phyloP scores from a whole-genome alignment of 768 basidiomycete genomes.

The Amanita rubescens region DNA sequence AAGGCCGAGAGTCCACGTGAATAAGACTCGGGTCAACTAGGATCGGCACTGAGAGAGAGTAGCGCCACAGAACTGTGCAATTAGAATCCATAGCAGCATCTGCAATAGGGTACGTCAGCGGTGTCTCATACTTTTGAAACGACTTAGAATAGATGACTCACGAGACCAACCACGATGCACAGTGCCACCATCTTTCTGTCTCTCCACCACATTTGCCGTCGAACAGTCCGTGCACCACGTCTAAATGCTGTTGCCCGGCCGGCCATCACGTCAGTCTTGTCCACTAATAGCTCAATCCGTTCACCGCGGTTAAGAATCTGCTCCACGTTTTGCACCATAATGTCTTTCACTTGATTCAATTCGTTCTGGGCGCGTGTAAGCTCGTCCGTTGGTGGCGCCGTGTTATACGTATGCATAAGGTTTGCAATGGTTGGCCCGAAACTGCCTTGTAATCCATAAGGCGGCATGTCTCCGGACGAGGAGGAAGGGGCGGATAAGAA shows the following conservation, averaged over 20 bases:
- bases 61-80: slow-evolving; percentile 87
- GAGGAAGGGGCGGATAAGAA: slow-evolving; percentile 59
- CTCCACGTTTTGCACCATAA: slow-evolving; percentile 99
- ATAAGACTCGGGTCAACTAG: slow-evolving; percentile 3
- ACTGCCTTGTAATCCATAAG: slow-evolving; percentile 62
- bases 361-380: slow-evolving; percentile 86
- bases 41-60: slow-evolving; percentile 60
- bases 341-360: slow-evolving; percentile 85
- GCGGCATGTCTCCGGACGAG: slow-evolving; percentile 50
- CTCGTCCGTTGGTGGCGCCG: slow-evolving; percentile 81
- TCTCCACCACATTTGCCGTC: slow-evolving; percentile 88
- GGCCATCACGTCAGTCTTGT: slow-evolving; percentile 95
- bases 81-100: slow-evolving; percentile 74
- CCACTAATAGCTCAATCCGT: slow-evolving; percentile 89
- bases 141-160: slow-evolving; percentile 29
- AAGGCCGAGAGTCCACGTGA: neutral
- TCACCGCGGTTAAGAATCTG: slow-evolving; percentile 93
- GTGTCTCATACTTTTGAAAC: too few species aligned
- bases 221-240: slow-evolving; percentile 75
- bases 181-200: slow-evolving; percentile 66
- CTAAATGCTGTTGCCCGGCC: slow-evolving; percentile 92
- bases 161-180: slow-evolving; percentile 62
- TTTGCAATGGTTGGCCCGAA: slow-evolving; percentile 64
- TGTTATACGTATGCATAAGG: slow-evolving; percentile 85
- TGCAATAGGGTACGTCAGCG: slow-evolving; percentile 17